Conservation (phyloP, 257 asterid species). For the Mitragyna speciosa region DNA sequence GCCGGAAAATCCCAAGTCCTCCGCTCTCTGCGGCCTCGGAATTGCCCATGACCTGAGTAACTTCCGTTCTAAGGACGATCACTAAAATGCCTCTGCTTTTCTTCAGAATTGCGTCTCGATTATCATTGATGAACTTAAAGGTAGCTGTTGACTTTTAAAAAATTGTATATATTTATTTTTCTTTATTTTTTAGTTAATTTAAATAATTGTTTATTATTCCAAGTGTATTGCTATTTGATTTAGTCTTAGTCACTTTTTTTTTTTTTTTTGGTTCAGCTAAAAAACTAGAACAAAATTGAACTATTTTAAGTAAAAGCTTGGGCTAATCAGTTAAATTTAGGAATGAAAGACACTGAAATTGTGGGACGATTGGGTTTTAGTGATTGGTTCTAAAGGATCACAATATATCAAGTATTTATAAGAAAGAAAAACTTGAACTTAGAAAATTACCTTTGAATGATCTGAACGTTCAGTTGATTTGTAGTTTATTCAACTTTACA, state of each 20-base stretch:
- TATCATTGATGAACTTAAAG: conserved; percentile 48
- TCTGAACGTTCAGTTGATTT: not conserved
- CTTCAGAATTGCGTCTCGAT: conserved; percentile 41
- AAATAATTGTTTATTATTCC: not conserved
- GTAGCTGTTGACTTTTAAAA: conserved; percentile 41
- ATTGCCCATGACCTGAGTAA: conserved; percentile 24
- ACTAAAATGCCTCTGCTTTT: conserved; percentile 36
- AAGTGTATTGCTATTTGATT: not conserved
- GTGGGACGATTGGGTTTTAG: no score
- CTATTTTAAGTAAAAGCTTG: no score
- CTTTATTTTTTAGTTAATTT: not conserved
- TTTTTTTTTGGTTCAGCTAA: not conserved
- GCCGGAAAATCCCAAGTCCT: conserved; percentile 36
- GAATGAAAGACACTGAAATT: not conserved
- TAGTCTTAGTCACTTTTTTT: not conserved
- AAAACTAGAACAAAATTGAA: not conserved
- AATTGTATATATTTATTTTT: not conserved
- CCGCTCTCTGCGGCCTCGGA: conserved; percentile 43
- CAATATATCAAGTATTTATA: no score
- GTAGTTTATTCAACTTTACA: not conserved
- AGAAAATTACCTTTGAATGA: no score
- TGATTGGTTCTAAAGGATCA: no score
- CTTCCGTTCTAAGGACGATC: conserved; percentile 34
- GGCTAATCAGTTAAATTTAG: not conserved
- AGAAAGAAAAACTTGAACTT: no score